These are phyloP conservation scores for Phoenix dactylifera DNA, from an alignment of 176 grass and related monocot species.

Conservation along the genomic window DNA sequence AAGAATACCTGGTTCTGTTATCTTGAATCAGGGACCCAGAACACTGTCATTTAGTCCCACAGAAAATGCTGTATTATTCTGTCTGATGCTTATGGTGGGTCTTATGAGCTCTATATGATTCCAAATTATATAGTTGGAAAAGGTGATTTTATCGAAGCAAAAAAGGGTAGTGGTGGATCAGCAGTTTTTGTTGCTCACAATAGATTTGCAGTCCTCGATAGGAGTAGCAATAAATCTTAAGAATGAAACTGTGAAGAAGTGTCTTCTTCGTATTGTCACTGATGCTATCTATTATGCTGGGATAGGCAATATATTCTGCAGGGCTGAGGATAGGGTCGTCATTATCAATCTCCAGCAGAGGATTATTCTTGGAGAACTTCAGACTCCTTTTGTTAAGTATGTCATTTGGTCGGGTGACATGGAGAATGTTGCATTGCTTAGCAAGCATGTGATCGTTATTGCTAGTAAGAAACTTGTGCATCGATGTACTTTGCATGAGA, in stretches of 20 bases:
- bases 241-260: conserved; percentile 88
- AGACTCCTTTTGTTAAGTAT: conserved; percentile 73
- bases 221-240: conserved; percentile 84
- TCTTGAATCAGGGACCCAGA: conserved; percentile 75
- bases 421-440: conserved; percentile 85
- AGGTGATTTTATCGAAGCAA: conserved; percentile 70
- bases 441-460: conserved; percentile 89
- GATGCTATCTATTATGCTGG: conserved; percentile 92
- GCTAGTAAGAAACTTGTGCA: conserved; percentile 84
- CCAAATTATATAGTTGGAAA: conserved; percentile 70
- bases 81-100: conserved; percentile 78
- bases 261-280: conserved; percentile 55
- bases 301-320: conserved; percentile 73
- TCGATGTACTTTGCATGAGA: conserved; percentile 79
- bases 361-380: conserved; percentile 76
- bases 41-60: conserved; percentile 75
- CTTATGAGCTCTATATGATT: conserved; percentile 73
- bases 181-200: conserved; percentile 91
- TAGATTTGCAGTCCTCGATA: conserved; percentile 80
- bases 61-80: conserved; percentile 82
- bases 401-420: conserved; percentile 90
- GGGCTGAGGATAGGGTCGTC: conserved; percentile 66
- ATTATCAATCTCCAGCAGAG: conserved; percentile 90
- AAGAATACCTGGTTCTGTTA: conserved; percentile 62
- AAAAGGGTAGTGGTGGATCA: conserved; percentile 58